Base-by-base conservation (phyloP, 1,284 basidiomycete species). In the Puccinia polysora region DNA sequence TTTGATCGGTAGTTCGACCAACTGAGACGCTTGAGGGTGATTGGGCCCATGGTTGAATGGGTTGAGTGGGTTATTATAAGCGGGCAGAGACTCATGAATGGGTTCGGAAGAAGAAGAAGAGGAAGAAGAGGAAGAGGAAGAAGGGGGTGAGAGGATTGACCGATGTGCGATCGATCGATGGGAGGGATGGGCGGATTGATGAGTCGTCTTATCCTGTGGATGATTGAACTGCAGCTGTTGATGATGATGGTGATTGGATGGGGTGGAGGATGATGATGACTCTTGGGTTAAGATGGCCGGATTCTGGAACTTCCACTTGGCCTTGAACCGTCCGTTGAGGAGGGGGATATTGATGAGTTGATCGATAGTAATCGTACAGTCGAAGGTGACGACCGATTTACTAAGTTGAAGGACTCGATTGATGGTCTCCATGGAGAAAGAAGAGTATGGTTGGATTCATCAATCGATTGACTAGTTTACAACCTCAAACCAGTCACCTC, bases 301-400 rank as follows among this genome's bases (percentile, higher is more conserved):
- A 12, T 70, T 34, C 12, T 20, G 18, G 30, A 70, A 70, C 38
- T 70, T 70, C 67, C 67, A 70, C 32, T 70, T 70, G 47, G 62
- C 43, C 40, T 70, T 70, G 23, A 70, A 60, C 10, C 58, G 49
- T 15, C 67, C 67, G 23, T 70, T 50, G 15, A 60, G 55, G 2
- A 70, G 47, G 38, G 67, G 67, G 28, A 70, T 50, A 30, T 70
- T 70, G n/a, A 70, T 50, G 3, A 70, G 47, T 53, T 70, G 56
- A 23, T 70, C 67, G 4, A 70, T 32, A 8, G 55, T 62, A 23
- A 70, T 70, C 14, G 45, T 52, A 28, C 43, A 59, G 30, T 70
- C 56, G 32, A 59, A 70, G 40, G 47, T 34, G 6, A 60, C 58
- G 15, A 43, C 18, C 20, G 59, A 45, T 62, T 40, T 20, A 62